Percentiles rank a stretch among this genome's conserved stretches.
phyloP scores from a whole-genome alignment of 306 rosid species.

The Phaseolus lunatus region DNA sequence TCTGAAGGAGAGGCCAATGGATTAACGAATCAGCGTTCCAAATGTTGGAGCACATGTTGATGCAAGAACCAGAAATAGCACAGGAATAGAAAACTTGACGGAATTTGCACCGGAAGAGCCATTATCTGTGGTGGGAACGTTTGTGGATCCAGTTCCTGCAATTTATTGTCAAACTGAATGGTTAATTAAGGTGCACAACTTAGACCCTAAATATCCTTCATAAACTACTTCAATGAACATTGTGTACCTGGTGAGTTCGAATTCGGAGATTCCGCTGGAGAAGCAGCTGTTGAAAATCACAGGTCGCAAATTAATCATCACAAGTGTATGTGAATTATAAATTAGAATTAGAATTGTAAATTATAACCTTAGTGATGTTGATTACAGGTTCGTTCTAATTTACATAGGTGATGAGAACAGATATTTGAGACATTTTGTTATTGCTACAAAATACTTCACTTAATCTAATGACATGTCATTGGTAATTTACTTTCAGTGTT shows the following conservation, averaged over 20 bases:
- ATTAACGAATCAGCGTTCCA: slow-evolving; percentile 44
- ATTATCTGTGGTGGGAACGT: slow-evolving; percentile 58
- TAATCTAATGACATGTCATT: no score
- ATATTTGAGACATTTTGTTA: no score
- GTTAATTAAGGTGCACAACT: background rate
- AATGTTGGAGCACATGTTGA: slow-evolving; percentile 56
- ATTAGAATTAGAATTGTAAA: no score
- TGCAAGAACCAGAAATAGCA: slow-evolving; percentile 56
- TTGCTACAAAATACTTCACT: no score
- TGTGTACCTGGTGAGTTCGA: slow-evolving; percentile 67
- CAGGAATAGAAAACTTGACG: slow-evolving; percentile 56
- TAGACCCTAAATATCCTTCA: no score
- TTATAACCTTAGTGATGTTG: no score
- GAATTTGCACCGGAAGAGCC: slow-evolving; percentile 65
- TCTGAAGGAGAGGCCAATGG: slow-evolving; percentile 16
- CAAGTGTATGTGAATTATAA: no score
- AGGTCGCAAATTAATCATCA: slow-evolving; percentile 30
- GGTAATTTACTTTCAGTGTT: no score
- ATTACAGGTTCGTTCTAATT: no score
- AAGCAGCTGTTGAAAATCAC: slow-evolving; percentile 51
- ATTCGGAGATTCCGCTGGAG: slow-evolving; percentile 72
- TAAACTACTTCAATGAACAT: background rate
- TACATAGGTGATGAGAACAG: no score
- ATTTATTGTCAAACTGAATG: background rate
- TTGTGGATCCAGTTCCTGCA: slow-evolving; percentile 68